Base-by-base conservation (phyloP, 305 asterid species). In the Fraxinus latifolia region DNA sequence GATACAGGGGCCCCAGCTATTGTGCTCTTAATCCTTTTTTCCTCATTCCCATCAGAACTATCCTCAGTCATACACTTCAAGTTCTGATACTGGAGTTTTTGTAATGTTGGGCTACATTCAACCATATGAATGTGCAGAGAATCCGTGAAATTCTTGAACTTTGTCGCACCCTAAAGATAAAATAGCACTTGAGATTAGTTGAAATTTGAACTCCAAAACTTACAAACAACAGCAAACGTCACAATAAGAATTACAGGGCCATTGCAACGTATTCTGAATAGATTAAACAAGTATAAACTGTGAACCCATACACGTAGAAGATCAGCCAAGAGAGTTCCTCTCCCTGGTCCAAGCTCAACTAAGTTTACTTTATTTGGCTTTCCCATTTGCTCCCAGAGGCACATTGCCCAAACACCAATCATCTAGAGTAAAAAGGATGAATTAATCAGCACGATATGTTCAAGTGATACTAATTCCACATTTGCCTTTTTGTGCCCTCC, bases 311-410 rank as follows among this genome's bases (percentile, higher is more conserved):
- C 98, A 58, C 96, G 93, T 44, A 95, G 90, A 88, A 95, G 97
- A 91, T 95, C 98, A 21, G 96, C 97, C 85, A 93, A 78, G 55
- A 95, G 96, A 67, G 97, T 95, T 86, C 98, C 98, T 87, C 98
- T 87, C 62, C 98, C 98, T 11, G 98, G 98, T 87, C 98, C 97
- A 33, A 93, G 92, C 89, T 95, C 98, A 82, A 95, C 95, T 82
- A 95, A 88, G 91, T 91, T 92, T 82, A 95, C 91, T 80, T 84
- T 90, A 21, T 84, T 80, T 0, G 98, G 98, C 81, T 73, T 89
- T 44, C 97, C 98, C 98, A 95, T 93, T 90, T 95, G 97, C 91
- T 95, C 94, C 98, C 98, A 95, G 29, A 92, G 90, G 88, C 97
- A 91, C 94, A 93, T 94, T 42, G 90, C 94, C 98, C 98, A 95